Evolutionary conservation across 2,329 filamentous ascomycete genomes (phyloP).

Genomic region (Monosporascus sp.): DNA sequence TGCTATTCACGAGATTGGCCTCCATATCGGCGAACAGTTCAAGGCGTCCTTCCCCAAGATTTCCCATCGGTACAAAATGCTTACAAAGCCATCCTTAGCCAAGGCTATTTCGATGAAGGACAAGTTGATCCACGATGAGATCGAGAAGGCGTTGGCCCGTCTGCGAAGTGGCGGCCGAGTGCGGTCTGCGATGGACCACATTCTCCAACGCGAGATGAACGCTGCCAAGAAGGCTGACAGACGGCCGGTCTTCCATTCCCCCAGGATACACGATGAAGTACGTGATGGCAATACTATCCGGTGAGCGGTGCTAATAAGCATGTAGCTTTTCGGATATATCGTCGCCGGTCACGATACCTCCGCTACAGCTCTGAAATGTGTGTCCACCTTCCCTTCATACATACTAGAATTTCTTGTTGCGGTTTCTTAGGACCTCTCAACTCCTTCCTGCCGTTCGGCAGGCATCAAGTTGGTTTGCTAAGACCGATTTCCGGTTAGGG

Average conservation of each 20-base stretch:
- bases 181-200: constrained; percentile 24
- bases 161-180: constrained; percentile 10
- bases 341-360: constrained; percentile 24
- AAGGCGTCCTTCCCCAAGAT: constrained; percentile 6
- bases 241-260: constrained; percentile 22
- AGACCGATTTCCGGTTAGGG: constrained; percentile 3
- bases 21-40: constrained; percentile 12
- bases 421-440: too few relatives aligned
- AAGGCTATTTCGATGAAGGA: constrained; percentile 12
- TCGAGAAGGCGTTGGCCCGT: constrained; percentile 13
- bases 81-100: constrained; percentile 3
- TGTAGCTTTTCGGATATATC: constrained; percentile 10
- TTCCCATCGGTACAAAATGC: constrained; percentile 6
- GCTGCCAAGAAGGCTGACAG: constrained; percentile 25
- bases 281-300: neutral
- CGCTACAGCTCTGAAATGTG: constrained; percentile 14
- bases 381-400: neutral
- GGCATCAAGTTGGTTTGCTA: too few relatives aligned
- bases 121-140: constrained; percentile 13
- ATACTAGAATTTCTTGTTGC: too few relatives aligned
- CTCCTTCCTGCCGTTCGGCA: too few relatives aligned
- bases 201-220: constrained; percentile 27
- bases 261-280: constrained; percentile 27
- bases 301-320: neutral
- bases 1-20: constrained; percentile 7